Base-by-base conservation (phyloP, 306 rosid genomes). In the Inga oerstediana region DNA sequence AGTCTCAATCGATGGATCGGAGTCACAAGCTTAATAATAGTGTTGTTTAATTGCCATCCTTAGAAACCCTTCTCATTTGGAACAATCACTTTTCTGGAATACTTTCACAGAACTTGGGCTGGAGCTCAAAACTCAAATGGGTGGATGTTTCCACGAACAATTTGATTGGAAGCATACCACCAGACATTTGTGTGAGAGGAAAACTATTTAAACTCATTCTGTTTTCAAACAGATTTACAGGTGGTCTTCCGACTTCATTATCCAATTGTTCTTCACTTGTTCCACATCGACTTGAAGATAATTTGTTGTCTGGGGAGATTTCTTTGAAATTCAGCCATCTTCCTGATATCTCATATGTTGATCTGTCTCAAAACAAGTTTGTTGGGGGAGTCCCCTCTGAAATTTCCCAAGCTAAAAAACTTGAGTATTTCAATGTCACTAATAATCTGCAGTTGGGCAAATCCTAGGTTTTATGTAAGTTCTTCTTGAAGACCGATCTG, bases 31-130 rank as follows among this genome's bases (percentile, higher is more conserved):
- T 8, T 17, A 66, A 66, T 34, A 32, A 45, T 34, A 19, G 27
- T 34, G 35, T 62, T 27, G 34, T 62, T 59, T 8, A 59, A n/a
- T 65, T 65, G 10, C 17, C 35, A 16, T 96, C 96, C 44, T 82
- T 96, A 78, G 98, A 93, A 92, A 88, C 97, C 80, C 94, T 93
- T 80, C 89, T 93, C 10, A 85, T 96, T 77, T 93, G 98, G 97
- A 91, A 83, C 90, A 96, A 96, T 67, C 87, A 24, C 77, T 93
- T 96, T 80, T 77, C 86, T 45, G 99, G 98, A 69, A 71, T 72
- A 48, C 98, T 96, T 52, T 97, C 99, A 7, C 80, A 44, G 79
- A 86, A 71, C 82, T 82, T 96, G 84, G 99, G 99, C 19, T 87
- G 91, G 72, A 93, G 91, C 86, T 91, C 92, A 41, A 88, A 87